Percentiles rank a stretch among this genome's conserved stretches.
These are phyloP conservation scores for Auricularia sp. DNA, from an alignment of 768 basidiomycete species.

Conservation along the genomic window DNA sequence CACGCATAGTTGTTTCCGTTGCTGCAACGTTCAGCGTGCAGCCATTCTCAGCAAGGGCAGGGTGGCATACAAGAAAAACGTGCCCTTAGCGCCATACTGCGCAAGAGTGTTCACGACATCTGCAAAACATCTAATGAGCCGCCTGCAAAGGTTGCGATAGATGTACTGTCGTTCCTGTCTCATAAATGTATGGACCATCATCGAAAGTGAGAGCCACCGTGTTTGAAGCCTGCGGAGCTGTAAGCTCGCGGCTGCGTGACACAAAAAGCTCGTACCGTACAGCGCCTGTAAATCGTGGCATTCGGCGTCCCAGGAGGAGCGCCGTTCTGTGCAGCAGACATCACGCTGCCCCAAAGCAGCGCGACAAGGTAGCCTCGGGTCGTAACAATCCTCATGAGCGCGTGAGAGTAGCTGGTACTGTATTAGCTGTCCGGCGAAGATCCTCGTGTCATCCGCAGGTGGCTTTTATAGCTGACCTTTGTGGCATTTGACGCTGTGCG, in stretches of 20 bases:
- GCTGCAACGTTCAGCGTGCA: background rate
- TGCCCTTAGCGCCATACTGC: slow-evolving; percentile 27
- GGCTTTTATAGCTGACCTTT: too few species aligned
- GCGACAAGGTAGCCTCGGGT: too few species aligned
- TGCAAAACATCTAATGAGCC: background rate
- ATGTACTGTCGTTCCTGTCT: slow-evolving; percentile 4
- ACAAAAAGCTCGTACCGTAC: background rate
- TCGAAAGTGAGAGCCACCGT: slow-evolving; percentile 17
- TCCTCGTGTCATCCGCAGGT: too few species aligned
- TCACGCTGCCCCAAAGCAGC: too few species aligned
- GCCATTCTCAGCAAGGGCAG: background rate
- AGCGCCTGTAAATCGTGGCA: background rate
- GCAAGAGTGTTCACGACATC: slow-evolving; percentile 9
- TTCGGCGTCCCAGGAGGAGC: background rate
- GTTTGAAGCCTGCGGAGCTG: background rate
- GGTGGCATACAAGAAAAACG: slow-evolving; percentile 31
- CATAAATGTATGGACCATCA: slow-evolving; percentile 17
- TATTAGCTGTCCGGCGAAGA: too few species aligned
- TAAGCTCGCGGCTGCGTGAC: background rate
- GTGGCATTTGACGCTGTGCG: too few species aligned
- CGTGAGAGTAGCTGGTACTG: too few species aligned
- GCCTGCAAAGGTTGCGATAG: background rate
- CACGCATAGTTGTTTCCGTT: slow-evolving; percentile 13
- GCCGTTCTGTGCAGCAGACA: background rate
- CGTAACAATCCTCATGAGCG: too few species aligned